Base-by-base conservation (phyloP, 2,329 filamentous ascomycete genomes). In the Exophiala bonariae region DNA sequence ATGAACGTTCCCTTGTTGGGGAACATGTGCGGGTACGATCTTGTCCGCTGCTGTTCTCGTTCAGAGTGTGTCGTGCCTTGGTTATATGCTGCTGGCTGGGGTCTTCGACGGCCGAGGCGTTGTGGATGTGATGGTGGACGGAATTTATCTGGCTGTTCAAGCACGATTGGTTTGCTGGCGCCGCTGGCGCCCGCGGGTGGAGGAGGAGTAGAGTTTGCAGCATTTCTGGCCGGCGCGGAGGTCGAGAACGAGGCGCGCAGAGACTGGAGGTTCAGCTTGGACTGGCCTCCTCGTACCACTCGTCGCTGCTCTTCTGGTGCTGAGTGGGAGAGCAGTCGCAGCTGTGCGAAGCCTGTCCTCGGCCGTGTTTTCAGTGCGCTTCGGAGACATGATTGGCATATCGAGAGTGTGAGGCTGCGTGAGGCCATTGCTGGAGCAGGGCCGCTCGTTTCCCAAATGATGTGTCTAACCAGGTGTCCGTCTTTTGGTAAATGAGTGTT, bases 121-220 rank as follows among this genome's bases (percentile, higher is more conserved):
- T 86, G 75, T 10, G 87, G 85, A 67, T 97, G 93, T 0, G 92
- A 97, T 0, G 93, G 93, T 2, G 93, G 92, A 38, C 88, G 88
- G 77, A 96, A 97, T 66, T 85, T 87, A 61, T 87, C 80, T 18
- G 92, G 92, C 69, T 96, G 89, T 60, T 88, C 88, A 56, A 99
- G 83, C 4, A 89, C 79, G 52, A 84, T 78, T 28, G 81, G 80
- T 62, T 85, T 86, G 30, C 22, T 19, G 26, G 16, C 16, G n/a
- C 32, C 17, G 32, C 6, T 14, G 17, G 32, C 32, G 28, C 28
- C 28, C 54, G 68, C 71, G 48, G 44, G n/a, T n/a, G n/a, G n/a
- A n/a, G n/a, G n/a, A 26, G 23, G 23, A 26, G 23, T 6, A 26
- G 23, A 26, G 11, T 26, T 11, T 11, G 11, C 6, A 6, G 23